These are phyloP conservation scores for Pestalotiopsis sp. DNA, from an alignment of 2,329 filamentous ascomycete species.

Conservation along the genomic window DNA sequence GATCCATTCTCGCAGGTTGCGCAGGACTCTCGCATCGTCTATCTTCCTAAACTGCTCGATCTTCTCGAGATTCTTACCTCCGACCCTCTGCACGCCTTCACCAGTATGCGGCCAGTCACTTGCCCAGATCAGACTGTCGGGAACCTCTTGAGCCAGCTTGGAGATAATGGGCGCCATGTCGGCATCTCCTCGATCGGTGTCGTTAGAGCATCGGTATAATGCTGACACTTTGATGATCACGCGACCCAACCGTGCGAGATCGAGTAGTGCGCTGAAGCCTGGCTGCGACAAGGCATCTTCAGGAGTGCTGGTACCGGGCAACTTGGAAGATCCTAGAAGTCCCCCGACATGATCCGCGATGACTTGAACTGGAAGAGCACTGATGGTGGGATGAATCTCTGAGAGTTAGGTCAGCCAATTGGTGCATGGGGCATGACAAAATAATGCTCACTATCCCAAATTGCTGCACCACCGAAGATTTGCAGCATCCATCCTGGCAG, in stretches of 20 bases:
- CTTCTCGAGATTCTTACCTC: not conserved
- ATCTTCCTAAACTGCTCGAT: not conserved
- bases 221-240: not conserved
- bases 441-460: not conserved
- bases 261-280: not conserved
- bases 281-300: not conserved
- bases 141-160: not conserved
- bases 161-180: not conserved
- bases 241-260: not conserved
- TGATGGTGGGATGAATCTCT: not conserved
- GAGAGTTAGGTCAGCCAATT: not conserved
- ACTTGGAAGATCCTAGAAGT: not conserved
- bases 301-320: not conserved
- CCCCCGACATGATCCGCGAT: not conserved
- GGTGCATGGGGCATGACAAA: not conserved
- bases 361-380: not conserved
- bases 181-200: conserved; percentile 5
- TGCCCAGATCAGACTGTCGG: conserved; percentile 10
- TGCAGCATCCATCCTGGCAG: not conserved
- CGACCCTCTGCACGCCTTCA: not conserved
- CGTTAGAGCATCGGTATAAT: not conserved
- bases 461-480: not conserved
- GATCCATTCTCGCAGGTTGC: not conserved
- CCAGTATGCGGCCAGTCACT: conserved; percentile 18
- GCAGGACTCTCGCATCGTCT: not conserved